Percentiles rank a stretch among this genome's conserved stretches.
These are phyloP conservation scores for Juglanconis sp. DNA, from an alignment of 2,329 filamentous ascomycete genomes.

Conservation along the genomic window DNA sequence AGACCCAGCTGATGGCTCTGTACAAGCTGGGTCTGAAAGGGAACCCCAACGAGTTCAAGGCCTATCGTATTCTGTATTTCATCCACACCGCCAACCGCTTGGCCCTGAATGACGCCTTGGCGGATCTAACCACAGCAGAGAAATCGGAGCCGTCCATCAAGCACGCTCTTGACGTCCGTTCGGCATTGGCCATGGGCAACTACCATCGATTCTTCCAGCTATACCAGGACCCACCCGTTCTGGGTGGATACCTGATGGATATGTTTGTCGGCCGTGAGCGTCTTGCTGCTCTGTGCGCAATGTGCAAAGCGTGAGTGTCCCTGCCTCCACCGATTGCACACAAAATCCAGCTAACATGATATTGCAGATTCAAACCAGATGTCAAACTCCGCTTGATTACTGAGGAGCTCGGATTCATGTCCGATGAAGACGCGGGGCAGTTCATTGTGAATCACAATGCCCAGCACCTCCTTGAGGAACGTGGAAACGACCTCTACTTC, in stretches of 20 bases:
- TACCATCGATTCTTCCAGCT: conserved; percentile 98
- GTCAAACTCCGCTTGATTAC: conserved; percentile 88
- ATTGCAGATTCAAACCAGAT: conserved; percentile 80
- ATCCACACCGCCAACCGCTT: conserved; percentile 98
- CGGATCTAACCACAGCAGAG: conserved; percentile 98
- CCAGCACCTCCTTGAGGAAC: conserved; percentile 71
- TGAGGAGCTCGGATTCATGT: conserved; percentile 93
- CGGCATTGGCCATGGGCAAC: conserved; percentile 87
- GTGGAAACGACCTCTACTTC: conserved; percentile 69
- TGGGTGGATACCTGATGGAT: conserved; percentile 98
- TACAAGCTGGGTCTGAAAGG: conserved; percentile 86
- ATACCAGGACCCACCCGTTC: conserved; percentile 80
- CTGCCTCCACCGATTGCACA: not conserved
- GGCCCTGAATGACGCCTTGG: conserved; percentile 95
- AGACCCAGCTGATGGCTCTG: conserved; percentile 91
- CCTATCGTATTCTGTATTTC: conserved; percentile 99
- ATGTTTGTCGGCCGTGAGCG: conserved; percentile 97
- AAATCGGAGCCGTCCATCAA: conserved; percentile 81
- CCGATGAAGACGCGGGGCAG: conserved; percentile 82
- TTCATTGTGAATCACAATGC: conserved; percentile 83
- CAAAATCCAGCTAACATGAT: conserved; percentile 40
- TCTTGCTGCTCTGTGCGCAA: conserved; percentile 81
- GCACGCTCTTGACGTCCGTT: conserved; percentile 88
- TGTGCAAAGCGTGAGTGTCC: conserved; percentile 87
- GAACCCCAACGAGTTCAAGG: conserved; percentile 93